These are phyloP conservation scores for Simmondsia chinensis DNA, from an alignment of 148 eudicot genomes.

Conservation along the genomic window DNA sequence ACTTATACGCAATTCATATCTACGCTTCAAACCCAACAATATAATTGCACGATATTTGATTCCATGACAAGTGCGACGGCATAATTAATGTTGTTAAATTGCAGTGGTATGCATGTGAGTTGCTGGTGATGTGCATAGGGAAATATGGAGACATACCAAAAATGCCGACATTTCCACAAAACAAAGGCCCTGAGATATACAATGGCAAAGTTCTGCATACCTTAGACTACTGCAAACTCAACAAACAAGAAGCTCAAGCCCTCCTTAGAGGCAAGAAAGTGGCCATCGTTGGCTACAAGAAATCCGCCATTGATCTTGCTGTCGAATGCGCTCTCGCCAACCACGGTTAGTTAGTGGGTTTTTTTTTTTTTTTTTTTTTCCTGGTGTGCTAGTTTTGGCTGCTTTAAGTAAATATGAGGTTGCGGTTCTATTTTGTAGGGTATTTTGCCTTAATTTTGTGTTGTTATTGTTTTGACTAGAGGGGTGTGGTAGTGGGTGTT, in stretches of 20 bases:
- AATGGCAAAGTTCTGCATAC: slow-evolving; percentile 73
- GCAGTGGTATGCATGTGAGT: slow-evolving; percentile 76
- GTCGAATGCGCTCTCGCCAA: slow-evolving; percentile 87
- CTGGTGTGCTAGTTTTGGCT: not conserved
- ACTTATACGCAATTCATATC: too few species aligned
- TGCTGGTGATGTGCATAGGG: slow-evolving; percentile 79
- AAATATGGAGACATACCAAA: slow-evolving; percentile 78
- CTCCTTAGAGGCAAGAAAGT: slow-evolving; percentile 69
- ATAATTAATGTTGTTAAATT: too few species aligned
- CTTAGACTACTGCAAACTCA: slow-evolving; percentile 78
- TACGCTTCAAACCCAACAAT: too few species aligned
- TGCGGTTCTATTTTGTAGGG: too few species aligned
- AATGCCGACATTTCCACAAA: slow-evolving; percentile 48
- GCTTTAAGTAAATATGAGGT: not conserved
- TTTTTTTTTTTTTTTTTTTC: not conserved
- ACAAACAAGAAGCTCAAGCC: slow-evolving; percentile 33
- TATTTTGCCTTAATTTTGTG: too few species aligned
- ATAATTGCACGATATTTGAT: too few species aligned
- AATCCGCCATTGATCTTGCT: slow-evolving; percentile 92
- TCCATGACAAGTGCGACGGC: too few species aligned
- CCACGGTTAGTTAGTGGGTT: slow-evolving; percentile 38
- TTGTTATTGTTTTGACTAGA: too few species aligned
- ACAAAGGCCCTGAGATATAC: slow-evolving; percentile 77
- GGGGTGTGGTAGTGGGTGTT: too few species aligned
- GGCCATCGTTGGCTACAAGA: slow-evolving; percentile 80